phyloP scores from a whole-genome alignment of 2,329 filamentous ascomycete genomes.

The Sporothrix dimorphospora region DNA sequence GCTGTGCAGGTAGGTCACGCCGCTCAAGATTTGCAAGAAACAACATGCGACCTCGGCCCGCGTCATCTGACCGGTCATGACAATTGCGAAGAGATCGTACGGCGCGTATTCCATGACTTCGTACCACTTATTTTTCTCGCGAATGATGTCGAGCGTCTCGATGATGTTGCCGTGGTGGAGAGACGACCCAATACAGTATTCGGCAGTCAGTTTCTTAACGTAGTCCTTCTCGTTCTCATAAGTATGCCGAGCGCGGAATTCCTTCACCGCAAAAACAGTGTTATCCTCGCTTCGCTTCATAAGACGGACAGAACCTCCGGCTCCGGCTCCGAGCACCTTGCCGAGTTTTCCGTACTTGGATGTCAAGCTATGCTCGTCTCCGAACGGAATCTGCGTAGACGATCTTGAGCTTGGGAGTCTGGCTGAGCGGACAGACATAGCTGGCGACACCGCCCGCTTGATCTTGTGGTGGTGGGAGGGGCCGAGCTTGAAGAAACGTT shows the following conservation, averaged over 20 bases:
- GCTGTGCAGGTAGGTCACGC: slow-evolving; percentile 90
- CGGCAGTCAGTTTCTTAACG: slow-evolving; percentile 95
- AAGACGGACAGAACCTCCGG: slow-evolving; percentile 88
- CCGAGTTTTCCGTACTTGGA: slow-evolving; percentile 96
- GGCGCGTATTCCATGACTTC: slow-evolving; percentile 99
- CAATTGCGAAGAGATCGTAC: slow-evolving; percentile 93
- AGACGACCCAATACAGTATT: slow-evolving; percentile 97
- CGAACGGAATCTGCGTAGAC: slow-evolving; percentile 77
- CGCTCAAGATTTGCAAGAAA: slow-evolving; percentile 92
- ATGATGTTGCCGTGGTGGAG: slow-evolving; percentile 98
- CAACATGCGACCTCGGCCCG: slow-evolving; percentile 88
- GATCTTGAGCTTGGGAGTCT: slow-evolving; percentile 54
- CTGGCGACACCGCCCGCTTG: slow-evolving; percentile 68
- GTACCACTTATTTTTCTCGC: slow-evolving; percentile 93
- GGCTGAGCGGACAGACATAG: slow-evolving; percentile 56
- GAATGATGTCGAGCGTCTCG: slow-evolving; percentile 93
- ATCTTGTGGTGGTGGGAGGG: slow-evolving; percentile 67
- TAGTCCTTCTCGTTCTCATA: slow-evolving; percentile 96
- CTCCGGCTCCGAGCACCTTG: slow-evolving; percentile 89
- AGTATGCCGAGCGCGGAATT: slow-evolving; percentile 87
- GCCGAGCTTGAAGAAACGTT: slow-evolving; percentile 91
- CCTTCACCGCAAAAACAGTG: slow-evolving; percentile 95
- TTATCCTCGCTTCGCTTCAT: slow-evolving; percentile 93
- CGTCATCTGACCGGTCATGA: slow-evolving; percentile 98
- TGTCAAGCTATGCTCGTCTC: slow-evolving; percentile 86